phyloP scores from a whole-genome alignment of 2,329 filamentous ascomycete species.

The Ophiocordyceps sinensis region DNA sequence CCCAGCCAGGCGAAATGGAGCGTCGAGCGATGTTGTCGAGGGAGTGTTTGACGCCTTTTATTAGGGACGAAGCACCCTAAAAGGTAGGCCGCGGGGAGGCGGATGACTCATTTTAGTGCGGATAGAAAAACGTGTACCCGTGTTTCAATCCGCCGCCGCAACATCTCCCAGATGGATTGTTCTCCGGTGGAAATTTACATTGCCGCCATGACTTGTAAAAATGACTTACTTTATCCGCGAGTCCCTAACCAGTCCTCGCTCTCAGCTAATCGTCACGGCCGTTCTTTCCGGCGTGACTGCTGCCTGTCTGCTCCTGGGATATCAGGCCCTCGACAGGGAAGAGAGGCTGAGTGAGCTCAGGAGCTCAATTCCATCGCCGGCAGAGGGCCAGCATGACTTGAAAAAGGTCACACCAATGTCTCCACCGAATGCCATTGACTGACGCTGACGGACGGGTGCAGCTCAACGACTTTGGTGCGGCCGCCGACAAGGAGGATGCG shows the following conservation, averaged over 20 bases:
- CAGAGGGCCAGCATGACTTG: constrained; percentile 7
- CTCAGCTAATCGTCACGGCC: constrained; percentile 59
- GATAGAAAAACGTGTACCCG: no score
- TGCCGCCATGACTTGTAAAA: constrained; percentile 1
- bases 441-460: constrained; percentile 13
- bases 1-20: no score
- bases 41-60: no score
- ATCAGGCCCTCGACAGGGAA: constrained; percentile 42
- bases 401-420: constrained; percentile 1
- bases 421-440: neutral
- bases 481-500: constrained; percentile 44
- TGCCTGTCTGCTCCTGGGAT: constrained; percentile 45
- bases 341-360: constrained; percentile 43
- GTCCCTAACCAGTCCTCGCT: constrained; percentile 27
- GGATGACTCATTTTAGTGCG: no score
- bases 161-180: no score
- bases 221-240: constrained; percentile 31
- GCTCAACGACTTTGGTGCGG: constrained; percentile 47
- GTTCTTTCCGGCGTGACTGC: constrained; percentile 47
- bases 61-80: no score
- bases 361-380: constrained; percentile 35
- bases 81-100: neutral
- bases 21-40: no score
- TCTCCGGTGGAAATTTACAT: neutral
- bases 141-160: no score